Evolutionary conservation across 73 alveolate species (phyloP), one percentile per base, ranked within the genome.

Genomic region (Halteria grandinella): DNA sequence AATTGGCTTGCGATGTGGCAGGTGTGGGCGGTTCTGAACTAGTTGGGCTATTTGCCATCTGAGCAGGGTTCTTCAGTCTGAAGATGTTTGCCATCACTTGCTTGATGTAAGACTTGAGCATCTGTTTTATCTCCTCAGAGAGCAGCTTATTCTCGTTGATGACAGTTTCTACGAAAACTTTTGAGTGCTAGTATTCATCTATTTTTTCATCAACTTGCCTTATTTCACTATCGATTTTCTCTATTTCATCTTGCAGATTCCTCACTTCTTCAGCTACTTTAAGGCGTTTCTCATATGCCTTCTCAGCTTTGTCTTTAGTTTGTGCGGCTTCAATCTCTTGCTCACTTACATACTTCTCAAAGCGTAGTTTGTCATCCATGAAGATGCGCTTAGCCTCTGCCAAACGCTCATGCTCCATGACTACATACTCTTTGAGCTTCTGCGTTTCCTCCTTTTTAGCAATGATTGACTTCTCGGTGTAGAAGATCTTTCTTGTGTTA

Each of bases 331-430:
- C n/a, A n/a, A n/a, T 36, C 47, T 36, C 47, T 36, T 5, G 11
- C n/a, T 36, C 47, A 11, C 11, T 36, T 11, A 72, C 28, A 25
- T 51, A 52, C 53, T 32, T 72, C n/a, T 72, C 50, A 44, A 72
- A 72, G 18, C 39, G 50, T 14, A 51, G 74, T 8, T 70, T 23
- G 53, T 72, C 85, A 21, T 52, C 74, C 24, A 51, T 23, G 34
- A 72, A 52, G 44, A 23, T 12, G n/a, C n/a, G 15, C 15, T 72
- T 29, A 2, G 85, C 85, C 36, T 72, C 85, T 28, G 23, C 47
- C 23, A 72, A 28, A 24, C 52, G 50, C 43, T 72, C 85, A 5
- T 72, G 25, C 43, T 72, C 85, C 53, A 55, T 72, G 49, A 29
- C 62, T 14, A 72, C 52, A 23, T 47, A 69, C 17, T 69, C 69